Evolutionary conservation across 345 rosid species (phyloP).

Genomic region (Erysimum cheiranthoides): DNA sequence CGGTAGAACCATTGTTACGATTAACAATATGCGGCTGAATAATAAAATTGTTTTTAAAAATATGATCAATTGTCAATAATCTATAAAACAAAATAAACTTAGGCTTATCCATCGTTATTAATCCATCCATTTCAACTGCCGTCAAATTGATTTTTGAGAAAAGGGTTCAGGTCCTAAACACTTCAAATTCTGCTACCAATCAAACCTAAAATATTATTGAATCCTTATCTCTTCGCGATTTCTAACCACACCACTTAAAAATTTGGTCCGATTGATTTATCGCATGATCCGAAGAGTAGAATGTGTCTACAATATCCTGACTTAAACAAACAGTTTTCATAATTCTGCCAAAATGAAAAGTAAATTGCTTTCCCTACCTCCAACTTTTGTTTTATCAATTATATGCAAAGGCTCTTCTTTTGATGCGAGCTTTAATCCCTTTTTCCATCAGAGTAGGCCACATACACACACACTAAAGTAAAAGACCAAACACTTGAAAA

Average conservation of each 20-base stretch:
- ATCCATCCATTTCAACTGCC: background rate
- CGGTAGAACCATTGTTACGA: too few relatives aligned
- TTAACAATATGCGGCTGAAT: too few relatives aligned
- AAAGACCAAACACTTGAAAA: background rate
- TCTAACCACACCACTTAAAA: background rate
- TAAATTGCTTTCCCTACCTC: constrained; percentile 9
- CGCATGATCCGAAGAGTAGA: background rate
- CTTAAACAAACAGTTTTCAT: background rate
- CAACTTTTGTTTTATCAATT: constrained; percentile 9
- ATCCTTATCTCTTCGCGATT: background rate
- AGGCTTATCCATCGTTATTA: too few relatives aligned
- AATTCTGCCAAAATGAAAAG: constrained; percentile 17
- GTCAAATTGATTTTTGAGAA: too few relatives aligned
- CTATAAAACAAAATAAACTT: too few relatives aligned
- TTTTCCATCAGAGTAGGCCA: background rate
- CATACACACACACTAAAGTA: background rate
- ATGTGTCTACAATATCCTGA: background rate
- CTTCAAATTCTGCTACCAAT: background rate
- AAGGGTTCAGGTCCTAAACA: background rate
- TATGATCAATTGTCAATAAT: too few relatives aligned
- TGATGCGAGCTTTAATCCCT: background rate
- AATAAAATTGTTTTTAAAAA: too few relatives aligned
- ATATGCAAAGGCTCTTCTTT: constrained; percentile 13
- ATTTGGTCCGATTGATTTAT: too few relatives aligned
- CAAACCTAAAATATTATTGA: background rate